These are phyloP conservation scores for Mrakia hoshinonis DNA, from an alignment of 768 basidiomycete species.

Conservation along the genomic window DNA sequence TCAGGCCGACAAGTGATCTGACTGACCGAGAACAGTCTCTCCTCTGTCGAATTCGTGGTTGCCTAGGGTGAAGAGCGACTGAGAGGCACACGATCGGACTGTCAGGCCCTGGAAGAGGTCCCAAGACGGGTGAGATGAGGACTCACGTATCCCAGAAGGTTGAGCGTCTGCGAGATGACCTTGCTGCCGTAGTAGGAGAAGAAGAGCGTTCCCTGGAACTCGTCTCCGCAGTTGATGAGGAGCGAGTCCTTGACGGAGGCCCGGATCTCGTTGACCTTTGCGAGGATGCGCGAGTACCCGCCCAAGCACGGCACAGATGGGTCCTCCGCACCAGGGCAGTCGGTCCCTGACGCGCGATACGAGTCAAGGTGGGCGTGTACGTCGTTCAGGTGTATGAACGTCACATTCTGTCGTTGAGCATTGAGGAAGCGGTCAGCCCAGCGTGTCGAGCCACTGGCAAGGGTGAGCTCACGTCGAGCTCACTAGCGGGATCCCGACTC, in stretches of 20 bases:
- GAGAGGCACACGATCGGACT: background rate
- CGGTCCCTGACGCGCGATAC: slow-evolving; percentile 3
- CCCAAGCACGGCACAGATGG: slow-evolving; percentile 13
- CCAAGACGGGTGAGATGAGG: slow-evolving; percentile 44
- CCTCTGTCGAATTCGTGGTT: slow-evolving; percentile 48
- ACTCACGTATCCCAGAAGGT: slow-evolving; percentile 46
- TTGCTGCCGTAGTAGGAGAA: slow-evolving; percentile 47
- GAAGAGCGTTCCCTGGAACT: slow-evolving; percentile 47
- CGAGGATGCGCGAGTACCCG: slow-evolving; percentile 22
- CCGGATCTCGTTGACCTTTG: slow-evolving; percentile 44
- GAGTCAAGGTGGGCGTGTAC: slow-evolving; percentile 24
- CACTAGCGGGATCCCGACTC: background rate
- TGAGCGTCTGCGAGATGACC: slow-evolving; percentile 45
- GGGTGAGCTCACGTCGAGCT: background rate
- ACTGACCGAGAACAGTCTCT: slow-evolving; percentile 40
- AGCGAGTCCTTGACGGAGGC: slow-evolving; percentile 41
- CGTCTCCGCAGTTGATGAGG: slow-evolving; percentile 48
- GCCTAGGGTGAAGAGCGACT: background rate
- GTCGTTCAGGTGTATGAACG: slow-evolving; percentile 45
- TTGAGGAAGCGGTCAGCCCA: background rate
- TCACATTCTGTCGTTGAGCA: slow-evolving; percentile 31
- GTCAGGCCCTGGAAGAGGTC: background rate
- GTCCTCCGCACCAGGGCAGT: slow-evolving; percentile 34
- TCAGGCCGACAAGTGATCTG: slow-evolving; percentile 34
- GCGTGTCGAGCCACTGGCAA: no score